These are phyloP conservation scores for Ustilago shanxiensis DNA, from an alignment of 1,284 basidiomycete species.

Conservation along the genomic window DNA sequence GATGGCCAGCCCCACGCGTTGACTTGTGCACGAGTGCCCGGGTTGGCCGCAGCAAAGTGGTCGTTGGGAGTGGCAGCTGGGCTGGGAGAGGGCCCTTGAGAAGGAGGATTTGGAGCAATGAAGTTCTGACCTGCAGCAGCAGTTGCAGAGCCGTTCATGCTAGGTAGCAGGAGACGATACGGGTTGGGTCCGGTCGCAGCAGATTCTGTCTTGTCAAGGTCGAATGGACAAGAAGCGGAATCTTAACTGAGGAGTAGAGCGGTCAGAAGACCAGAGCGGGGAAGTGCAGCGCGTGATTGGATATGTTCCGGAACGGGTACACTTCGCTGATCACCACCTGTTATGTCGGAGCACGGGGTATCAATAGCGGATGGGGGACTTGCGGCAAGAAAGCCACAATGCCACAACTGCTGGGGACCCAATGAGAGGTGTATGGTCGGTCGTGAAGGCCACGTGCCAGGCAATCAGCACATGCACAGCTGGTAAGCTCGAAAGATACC, in stretches of 20 bases:
- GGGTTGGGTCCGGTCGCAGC: slow-evolving; percentile 3
- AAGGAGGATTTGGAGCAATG: slow-evolving; percentile 29
- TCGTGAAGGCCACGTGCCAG: slow-evolving; percentile 8
- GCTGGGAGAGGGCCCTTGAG: slow-evolving; percentile 29
- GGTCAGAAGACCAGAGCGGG: not conserved
- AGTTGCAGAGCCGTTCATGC: slow-evolving; percentile 55
- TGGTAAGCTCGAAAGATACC: not conserved
- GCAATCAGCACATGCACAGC: slow-evolving; percentile 4
- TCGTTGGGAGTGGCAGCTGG: slow-evolving; percentile 29
- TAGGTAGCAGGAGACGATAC: slow-evolving; percentile 19
- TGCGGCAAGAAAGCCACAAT: not conserved
- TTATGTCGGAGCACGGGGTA: slow-evolving; percentile 3
- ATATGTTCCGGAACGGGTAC: not conserved
- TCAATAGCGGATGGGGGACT: slow-evolving; percentile 1
- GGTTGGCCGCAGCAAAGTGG: slow-evolving; percentile 21
- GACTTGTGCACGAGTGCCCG: slow-evolving; percentile 35
- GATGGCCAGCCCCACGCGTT: slow-evolving; percentile 60
- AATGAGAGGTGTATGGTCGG: not conserved
- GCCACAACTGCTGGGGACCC: not conserved
- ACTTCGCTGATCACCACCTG: not conserved
- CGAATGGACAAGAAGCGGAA: slow-evolving; percentile 14
- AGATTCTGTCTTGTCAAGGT: slow-evolving; percentile 15
- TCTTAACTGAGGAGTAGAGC: not conserved
- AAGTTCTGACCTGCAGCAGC: slow-evolving; percentile 43
- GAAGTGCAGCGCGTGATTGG: not conserved